Evolutionary conservation across 2,329 filamentous ascomycete genomes (phyloP).

Genomic region (Exophiala oligosperma): DNA sequence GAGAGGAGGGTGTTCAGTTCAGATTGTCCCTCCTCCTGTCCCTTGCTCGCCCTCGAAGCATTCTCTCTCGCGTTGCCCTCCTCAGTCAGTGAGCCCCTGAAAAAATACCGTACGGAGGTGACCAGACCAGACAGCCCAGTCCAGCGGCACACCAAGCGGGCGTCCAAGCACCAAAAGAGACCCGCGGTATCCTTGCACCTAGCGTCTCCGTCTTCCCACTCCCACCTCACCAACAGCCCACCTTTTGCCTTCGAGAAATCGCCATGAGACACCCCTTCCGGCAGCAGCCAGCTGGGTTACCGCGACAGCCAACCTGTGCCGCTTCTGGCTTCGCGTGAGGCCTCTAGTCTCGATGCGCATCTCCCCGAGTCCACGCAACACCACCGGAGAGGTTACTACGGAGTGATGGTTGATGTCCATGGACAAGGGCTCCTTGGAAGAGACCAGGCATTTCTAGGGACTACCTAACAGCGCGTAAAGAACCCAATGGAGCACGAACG

Average conservation of each 20-base stretch:
- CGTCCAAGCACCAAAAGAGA: conserved; percentile 3
- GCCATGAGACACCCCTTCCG: neutral
- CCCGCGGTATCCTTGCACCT: conserved; percentile 9
- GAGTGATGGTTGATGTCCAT: too few relatives aligned
- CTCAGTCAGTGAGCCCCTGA: conserved; percentile 11
- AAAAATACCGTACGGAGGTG: conserved; percentile 12
- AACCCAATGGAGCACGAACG: neutral
- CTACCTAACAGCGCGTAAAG: neutral
- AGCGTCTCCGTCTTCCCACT: conserved; percentile 5
- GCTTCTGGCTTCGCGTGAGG: conserved; percentile 5
- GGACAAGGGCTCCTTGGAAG: too few relatives aligned
- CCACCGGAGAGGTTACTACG: too few relatives aligned
- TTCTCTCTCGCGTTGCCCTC: neutral
- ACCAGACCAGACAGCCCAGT: neutral
- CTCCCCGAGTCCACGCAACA: neutral
- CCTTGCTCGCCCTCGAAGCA: conserved; percentile 41
- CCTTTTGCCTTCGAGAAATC: conserved; percentile 11
- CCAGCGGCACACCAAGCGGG: neutral
- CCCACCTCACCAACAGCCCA: neutral
- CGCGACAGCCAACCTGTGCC: conserved; percentile 1
- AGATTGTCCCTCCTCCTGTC: conserved; percentile 6
- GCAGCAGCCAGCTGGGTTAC: neutral
- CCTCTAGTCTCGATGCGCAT: neutral
- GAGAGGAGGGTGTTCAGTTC: conserved; percentile 11
- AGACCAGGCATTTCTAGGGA: neutral